phyloP scores from a whole-genome alignment of 2,329 filamentous ascomycete genomes.

The Lanzia echinophila region DNA sequence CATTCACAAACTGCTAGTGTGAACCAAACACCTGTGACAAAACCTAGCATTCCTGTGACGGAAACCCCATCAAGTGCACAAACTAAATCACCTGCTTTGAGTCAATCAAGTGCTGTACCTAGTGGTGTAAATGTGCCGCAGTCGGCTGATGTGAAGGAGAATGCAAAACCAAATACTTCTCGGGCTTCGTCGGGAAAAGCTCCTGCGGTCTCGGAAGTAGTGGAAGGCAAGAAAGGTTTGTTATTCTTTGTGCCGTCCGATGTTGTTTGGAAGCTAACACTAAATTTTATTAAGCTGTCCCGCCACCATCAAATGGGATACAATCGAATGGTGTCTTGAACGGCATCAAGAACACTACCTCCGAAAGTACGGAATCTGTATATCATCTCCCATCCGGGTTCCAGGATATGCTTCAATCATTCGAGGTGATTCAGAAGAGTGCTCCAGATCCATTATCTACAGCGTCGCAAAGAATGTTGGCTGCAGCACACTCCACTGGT shows the following conservation, averaged over 20 bases:
- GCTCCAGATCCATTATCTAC: slow-evolving; percentile 41
- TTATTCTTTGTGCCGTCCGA: slow-evolving; percentile 1
- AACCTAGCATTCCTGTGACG: slow-evolving; percentile 30
- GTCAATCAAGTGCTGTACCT: slow-evolving; percentile 37
- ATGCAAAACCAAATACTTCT: slow-evolving; percentile 20
- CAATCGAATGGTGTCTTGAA: slow-evolving; percentile 48
- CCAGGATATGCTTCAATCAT: slow-evolving; percentile 85
- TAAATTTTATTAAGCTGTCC: not conserved
- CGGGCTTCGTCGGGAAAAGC: slow-evolving; percentile 22
- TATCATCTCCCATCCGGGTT: slow-evolving; percentile 87
- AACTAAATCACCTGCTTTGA: slow-evolving; percentile 46
- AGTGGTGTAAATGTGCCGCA: slow-evolving; percentile 38
- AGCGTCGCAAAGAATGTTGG: slow-evolving; percentile 66
- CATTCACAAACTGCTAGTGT: slow-evolving; percentile 40
- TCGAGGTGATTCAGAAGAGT: slow-evolving; percentile 60
- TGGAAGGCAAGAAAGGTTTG: slow-evolving; percentile 42
- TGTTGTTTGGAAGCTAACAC: slow-evolving; percentile 17
- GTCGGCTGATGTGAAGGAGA: slow-evolving; percentile 41
- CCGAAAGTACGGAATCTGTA: slow-evolving; percentile 60
- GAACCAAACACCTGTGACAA: slow-evolving; percentile 31
- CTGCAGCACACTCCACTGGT: slow-evolving; percentile 63
- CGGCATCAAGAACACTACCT: slow-evolving; percentile 38
- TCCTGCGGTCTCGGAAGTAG: slow-evolving; percentile 35
- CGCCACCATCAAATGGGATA: slow-evolving; percentile 17
- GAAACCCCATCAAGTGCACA: slow-evolving; percentile 34